Evolutionary conservation across 192 early-diverging fungal genomes (phyloP), one percentile per base, ranked within the genome.

Genomic region (Backusella australiensis): DNA sequence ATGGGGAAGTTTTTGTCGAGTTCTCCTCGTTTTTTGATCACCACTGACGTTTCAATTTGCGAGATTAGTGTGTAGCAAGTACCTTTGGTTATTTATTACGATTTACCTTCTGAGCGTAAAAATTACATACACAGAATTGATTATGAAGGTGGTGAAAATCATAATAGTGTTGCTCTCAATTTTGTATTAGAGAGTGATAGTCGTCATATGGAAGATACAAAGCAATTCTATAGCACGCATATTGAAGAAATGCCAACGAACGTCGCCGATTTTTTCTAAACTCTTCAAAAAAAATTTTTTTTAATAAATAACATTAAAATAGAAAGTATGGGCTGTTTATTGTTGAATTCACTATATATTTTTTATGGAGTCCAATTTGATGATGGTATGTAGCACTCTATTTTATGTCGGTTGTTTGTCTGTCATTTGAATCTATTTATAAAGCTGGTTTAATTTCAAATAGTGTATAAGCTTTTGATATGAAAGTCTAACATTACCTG

Each of bases 51-150:
- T 75, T 89, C 95, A 75, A 96, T 95, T 71, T 95, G 96, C 91
- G 98, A 97, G 92, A 98, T 99, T 81, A 97, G 98, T 88, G 96
- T 99, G 74, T 96, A 99, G 86, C 98, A 99, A 88, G 96, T 99
- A 44, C 98, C 96, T 70, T 92, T 99, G 80, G 98, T 98, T 78
- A 96, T 96, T 80, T 85, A 86, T 94, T 99, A 99, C 90, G 98
- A 98, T 83, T 89, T 99, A 72, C 96, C 98, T 76, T 86, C 92
- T 83, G 96, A 96, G 89, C 89, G 90, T 77, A 97, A 98, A 88
- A 98, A 97, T 93, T 99, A 99, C 91, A 97, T 99, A 75, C 98
- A 98, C 86, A 92, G 96, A 85, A 98, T 99, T 85, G 97, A 97
- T 91, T 93, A 97, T 89, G 94, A 94, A 92, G 97, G 98, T 89